Conservation (phyloP, 2,329 filamentous ascomycete species). For the Diplodia seriata region DNA sequence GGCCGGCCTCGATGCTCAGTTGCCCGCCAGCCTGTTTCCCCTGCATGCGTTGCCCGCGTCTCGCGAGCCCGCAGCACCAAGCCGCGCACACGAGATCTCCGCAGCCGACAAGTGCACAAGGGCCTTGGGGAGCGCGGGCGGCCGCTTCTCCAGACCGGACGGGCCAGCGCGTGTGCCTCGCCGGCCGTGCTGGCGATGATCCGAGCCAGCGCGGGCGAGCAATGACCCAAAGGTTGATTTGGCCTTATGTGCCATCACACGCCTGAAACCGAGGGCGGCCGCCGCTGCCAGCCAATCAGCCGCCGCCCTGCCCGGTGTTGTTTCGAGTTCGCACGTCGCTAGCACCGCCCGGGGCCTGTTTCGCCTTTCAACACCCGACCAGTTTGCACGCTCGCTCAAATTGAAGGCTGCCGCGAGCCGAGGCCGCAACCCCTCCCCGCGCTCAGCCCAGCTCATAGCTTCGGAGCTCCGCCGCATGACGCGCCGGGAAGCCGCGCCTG, state of each 20-base stretch:
- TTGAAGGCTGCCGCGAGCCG: constrained; percentile 8
- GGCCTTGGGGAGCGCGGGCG: neutral
- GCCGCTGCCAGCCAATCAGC: neutral
- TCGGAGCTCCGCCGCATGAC: constrained; percentile 8
- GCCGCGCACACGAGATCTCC: neutral
- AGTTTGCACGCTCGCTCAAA: neutral
- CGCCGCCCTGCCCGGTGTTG: neutral
- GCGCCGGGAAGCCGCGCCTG: constrained; percentile 8
- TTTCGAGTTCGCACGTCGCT: constrained; percentile 3
- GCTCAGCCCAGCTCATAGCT: neutral
- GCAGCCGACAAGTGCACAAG: neutral
- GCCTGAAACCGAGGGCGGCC: no score
- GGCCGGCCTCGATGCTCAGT: neutral
- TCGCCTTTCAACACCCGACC: constrained; percentile 9
- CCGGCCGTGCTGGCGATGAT: constrained; percentile 5
- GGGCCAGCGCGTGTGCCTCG: constrained; percentile 21
- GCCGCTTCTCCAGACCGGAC: constrained; percentile 23
- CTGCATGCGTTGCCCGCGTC: constrained; percentile 12
- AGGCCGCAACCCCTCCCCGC: neutral
- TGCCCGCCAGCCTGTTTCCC: constrained; percentile 1
- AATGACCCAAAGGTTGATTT: constrained; percentile 14
- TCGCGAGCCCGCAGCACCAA: neutral
- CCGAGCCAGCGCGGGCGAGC: constrained; percentile 14
- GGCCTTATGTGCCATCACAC: neutral
- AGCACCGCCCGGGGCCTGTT: constrained; percentile 10